These are phyloP conservation scores for Hericium coralloides DNA, from an alignment of 768 basidiomycete species.

Conservation along the genomic window DNA sequence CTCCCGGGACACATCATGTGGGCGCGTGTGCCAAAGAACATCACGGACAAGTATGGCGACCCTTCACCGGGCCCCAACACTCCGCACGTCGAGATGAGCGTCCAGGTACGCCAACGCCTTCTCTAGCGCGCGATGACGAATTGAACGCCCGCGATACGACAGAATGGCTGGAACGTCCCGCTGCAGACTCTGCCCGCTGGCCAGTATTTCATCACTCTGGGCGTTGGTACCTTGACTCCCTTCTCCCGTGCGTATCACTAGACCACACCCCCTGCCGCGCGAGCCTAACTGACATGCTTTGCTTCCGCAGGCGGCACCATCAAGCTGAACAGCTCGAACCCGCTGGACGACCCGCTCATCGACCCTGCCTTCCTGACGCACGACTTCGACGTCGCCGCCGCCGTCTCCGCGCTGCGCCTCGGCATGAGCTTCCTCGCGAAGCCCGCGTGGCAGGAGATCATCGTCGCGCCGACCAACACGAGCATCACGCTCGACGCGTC, in stretches of 20 bases:
- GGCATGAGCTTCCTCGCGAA: constrained; percentile 20
- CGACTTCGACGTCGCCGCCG: constrained; percentile 23
- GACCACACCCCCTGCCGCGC: not conserved
- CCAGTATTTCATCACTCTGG: constrained; percentile 2
- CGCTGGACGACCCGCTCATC: constrained; percentile 40
- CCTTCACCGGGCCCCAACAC: constrained; percentile 10
- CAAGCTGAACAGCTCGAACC: constrained; percentile 32
- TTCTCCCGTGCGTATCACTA: constrained; percentile 3
- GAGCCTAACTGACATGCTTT: not conserved
- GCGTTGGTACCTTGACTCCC: constrained; percentile 3
- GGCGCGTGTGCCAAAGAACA: constrained; percentile 1
- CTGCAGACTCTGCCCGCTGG: not conserved
- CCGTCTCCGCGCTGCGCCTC: constrained; percentile 20
- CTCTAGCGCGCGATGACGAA: not conserved
- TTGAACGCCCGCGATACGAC: not conserved
- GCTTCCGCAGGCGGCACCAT: constrained; percentile 25
- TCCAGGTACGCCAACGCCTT: not conserved
- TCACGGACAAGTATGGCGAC: constrained; percentile 9
- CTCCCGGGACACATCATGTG: not conserved
- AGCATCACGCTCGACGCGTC: not conserved
- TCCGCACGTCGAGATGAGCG: constrained; percentile 7
- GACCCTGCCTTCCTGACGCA: constrained; percentile 36
- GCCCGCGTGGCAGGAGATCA: constrained; percentile 18
- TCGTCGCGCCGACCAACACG: not conserved
- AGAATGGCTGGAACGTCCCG: constrained; percentile 1